Conservation (phyloP, 352 stramenopile species). For the Phytophthora sojae region DNA sequence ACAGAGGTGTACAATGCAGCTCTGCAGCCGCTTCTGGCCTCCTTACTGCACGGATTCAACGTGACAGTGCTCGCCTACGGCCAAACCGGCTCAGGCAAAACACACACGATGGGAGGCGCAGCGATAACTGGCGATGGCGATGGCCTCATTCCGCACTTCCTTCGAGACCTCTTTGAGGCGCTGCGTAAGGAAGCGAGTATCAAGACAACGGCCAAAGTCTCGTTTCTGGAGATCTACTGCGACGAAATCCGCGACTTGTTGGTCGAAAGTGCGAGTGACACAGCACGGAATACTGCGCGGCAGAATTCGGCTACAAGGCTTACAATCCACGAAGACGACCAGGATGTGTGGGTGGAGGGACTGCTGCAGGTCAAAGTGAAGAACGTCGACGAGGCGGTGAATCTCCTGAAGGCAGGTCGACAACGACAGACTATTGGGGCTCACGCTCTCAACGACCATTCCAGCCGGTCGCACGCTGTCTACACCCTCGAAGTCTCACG, state of each 20-base stretch:
- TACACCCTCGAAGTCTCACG: conserved; percentile 83
- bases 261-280: conserved; percentile 33
- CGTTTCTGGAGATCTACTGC: conserved; percentile 97
- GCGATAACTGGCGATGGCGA: conserved; percentile 22
- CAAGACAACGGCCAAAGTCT: conserved; percentile 62
- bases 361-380: conserved; percentile 69
- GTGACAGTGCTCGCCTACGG: conserved; percentile 87
- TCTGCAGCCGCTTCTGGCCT: conserved; percentile 73
- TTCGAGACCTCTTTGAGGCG: conserved; percentile 69
- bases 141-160: conserved; percentile 79
- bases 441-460: conserved; percentile 83
- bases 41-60: conserved; percentile 89
- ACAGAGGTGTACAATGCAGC: conserved; percentile 74
- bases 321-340: conserved; percentile 54
- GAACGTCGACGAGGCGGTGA: conserved; percentile 56
- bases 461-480: conserved; percentile 86
- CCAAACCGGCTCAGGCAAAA: conserved; percentile 86
- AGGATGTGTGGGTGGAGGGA: conserved; percentile 74
- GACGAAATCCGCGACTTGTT: conserved; percentile 97
- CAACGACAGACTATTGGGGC: conserved; percentile 76
- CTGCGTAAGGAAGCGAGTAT: conserved; percentile 36
- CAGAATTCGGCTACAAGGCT: conserved; percentile 25
- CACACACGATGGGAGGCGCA: conserved; percentile 80
- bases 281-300: conserved; percentile 40
- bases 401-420: conserved; percentile 69